Base-by-base conservation (phyloP, 192 early-diverging fungal genomes). In the Obelidium mucronatum region DNA sequence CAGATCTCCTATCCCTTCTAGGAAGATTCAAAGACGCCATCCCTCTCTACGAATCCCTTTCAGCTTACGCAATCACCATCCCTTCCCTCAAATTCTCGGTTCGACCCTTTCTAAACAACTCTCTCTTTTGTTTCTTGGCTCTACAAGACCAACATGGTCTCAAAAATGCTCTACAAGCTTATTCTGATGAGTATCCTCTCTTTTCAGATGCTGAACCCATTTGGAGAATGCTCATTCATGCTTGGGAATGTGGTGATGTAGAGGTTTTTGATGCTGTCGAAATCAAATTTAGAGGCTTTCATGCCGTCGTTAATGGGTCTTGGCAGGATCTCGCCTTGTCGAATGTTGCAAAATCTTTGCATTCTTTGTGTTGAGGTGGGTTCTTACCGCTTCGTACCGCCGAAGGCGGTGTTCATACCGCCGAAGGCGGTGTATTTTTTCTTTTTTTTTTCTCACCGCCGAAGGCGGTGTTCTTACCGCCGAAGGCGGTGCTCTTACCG, bases 181-280 rank as follows among this genome's bases (percentile, higher is more conserved):
- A 62, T 51, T 15, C 40, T 0, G 59, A 74, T 8, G 31, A 37
- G 5, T 74, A 74, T 31, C 40, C 72, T 17, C 31, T 63, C 15
- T 74, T 74, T 74, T 30, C 40, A 6, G 72, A 74, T 33, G 60
- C 62, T n/a, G 72, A 74, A 40, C 72, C 72, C 13, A 40, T 63
- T 13, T 74, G 72, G 72, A 31, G 72, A 33, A 74, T 74, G 72
- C 44, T 74, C 44, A 37, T 74, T 37, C 58, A 74, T 8, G 72
- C 72, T 13, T 74, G 72, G 72, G 35, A 33, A 13, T 6, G 6
- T 34, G 59, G 72, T 24, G 55, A 63, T 74, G 56, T 31, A 11
- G 72, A 74, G 37, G 30, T 74, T 13, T 74, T 74, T 62, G 72
- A 74, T 17, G 34, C 8, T 36, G 59, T 51, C 13, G 72, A 60